A percentile compares a stretch with the other conserved stretches of the same genome.
Evolutionary conservation across 1,139 yeast species (phyloP).

Genomic region (Magnusiomyces suaveolens): DNA sequence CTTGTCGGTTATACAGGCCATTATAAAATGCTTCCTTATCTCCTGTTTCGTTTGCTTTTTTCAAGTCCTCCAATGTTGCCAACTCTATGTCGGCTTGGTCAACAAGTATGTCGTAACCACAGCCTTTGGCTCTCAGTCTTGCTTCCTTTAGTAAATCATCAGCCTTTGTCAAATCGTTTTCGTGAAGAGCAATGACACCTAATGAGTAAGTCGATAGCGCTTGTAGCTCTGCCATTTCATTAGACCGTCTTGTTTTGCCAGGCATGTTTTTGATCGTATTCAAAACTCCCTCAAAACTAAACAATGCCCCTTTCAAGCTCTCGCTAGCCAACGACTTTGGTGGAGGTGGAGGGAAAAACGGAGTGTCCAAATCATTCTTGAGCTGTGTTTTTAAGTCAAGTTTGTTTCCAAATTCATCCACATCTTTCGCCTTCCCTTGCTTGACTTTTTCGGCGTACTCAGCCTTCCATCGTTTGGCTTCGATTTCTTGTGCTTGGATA

Average conservation of each 20-base stretch:
- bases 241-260: slow-evolving; percentile 36
- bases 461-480: slow-evolving; percentile 34
- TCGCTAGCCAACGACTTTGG: slow-evolving; percentile 37
- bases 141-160: slow-evolving; percentile 59
- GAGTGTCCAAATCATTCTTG: slow-evolving; percentile 19
- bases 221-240: slow-evolving; percentile 49
- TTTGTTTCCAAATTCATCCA: background rate
- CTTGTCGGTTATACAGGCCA: slow-evolving; percentile 1
- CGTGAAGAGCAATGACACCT: slow-evolving; percentile 66
- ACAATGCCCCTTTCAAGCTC: slow-evolving; percentile 10
- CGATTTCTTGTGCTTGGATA: slow-evolving; percentile 59
- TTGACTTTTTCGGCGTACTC: slow-evolving; percentile 25
- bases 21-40: slow-evolving; percentile 1
- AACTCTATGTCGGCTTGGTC: slow-evolving; percentile 60
- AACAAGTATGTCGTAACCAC: slow-evolving; percentile 56
- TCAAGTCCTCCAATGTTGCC: slow-evolving; percentile 36
- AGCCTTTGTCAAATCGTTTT: slow-evolving; percentile 47
- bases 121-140: slow-evolving; percentile 56
- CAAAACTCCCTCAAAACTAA: slow-evolving; percentile 35
- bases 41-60: slow-evolving; percentile 5
- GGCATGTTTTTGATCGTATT: slow-evolving; percentile 47
- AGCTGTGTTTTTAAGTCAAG: background rate
- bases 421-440: background rate
- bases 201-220: slow-evolving; percentile 79
- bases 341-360: slow-evolving; percentile 26